These are phyloP conservation scores for Diaporthe ampelina DNA, from an alignment of 2,329 filamentous ascomycete genomes.

Conservation along the genomic window DNA sequence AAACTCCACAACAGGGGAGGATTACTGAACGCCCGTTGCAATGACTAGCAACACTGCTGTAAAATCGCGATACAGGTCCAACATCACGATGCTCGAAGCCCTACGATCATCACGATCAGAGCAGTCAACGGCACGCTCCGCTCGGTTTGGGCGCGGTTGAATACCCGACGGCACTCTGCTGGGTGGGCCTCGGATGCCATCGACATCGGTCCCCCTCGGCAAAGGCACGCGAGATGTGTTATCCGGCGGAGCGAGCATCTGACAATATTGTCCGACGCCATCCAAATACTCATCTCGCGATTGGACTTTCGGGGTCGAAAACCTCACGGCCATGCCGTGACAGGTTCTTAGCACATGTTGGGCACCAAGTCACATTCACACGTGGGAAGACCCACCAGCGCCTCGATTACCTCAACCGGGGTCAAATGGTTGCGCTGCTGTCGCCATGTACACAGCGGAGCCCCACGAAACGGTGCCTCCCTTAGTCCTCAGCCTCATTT, in stretches of 20 bases:
- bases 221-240: neutral
- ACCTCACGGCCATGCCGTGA: constrained; percentile 12
- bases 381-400: constrained; percentile 26
- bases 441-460: neutral
- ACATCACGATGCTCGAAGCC: neutral
- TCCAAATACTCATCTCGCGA: constrained; percentile 17
- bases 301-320: neutral
- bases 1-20: neutral
- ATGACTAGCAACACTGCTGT: neutral
- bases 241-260: constrained; percentile 2
- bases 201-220: neutral
- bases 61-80: neutral
- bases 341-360: constrained; percentile 7
- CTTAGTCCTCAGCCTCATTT: constrained; percentile 40
- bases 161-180: constrained; percentile 13
- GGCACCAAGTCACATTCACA: constrained; percentile 28
- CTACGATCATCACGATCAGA: neutral
- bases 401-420: constrained; percentile 4
- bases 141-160: neutral
- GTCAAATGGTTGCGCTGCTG: neutral
- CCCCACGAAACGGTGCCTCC: constrained; percentile 30
- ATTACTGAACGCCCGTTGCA: neutral
- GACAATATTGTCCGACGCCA: neutral
- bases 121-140: neutral
- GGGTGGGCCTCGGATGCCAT: neutral